phyloP scores from a whole-genome alignment of 345 rosid species.

The Cardamine resedifolia region DNA sequence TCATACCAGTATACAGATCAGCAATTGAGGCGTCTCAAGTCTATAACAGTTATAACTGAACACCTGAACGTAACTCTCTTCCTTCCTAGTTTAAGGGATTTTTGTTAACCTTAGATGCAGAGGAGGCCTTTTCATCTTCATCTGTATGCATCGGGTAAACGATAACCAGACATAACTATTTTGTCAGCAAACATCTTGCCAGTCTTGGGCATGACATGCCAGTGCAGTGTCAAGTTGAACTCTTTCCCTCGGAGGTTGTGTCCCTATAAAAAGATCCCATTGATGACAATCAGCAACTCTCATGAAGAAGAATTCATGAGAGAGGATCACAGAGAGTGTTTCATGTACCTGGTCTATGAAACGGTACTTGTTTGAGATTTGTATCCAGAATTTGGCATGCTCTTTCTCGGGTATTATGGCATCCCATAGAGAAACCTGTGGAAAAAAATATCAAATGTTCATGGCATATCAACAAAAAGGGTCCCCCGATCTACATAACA shows the following conservation, averaged over 20 bases:
- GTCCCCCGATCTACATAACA: neutral
- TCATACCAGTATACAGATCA: conserved; percentile 7
- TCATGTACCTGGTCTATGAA: conserved; percentile 77
- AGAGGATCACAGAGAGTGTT: neutral
- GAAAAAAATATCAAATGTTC: conserved; percentile 1
- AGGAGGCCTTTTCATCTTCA: conserved; percentile 31
- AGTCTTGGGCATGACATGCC: conserved; percentile 99
- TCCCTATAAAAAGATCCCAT: conserved; percentile 52
- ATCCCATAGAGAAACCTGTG: conserved; percentile 92
- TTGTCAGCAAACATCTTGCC: conserved; percentile 94
- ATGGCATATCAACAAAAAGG: neutral
- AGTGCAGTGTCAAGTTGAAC: conserved; percentile 87
- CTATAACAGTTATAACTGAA: no score
- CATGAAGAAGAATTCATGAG: neutral
- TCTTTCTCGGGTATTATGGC: conserved; percentile 80
- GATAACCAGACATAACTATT: conserved; percentile 75
- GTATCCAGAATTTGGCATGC: conserved; percentile 79
- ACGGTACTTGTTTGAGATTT: conserved; percentile 83
- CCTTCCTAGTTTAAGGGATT: neutral
- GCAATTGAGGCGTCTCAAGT: neutral
- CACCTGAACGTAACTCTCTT: conserved; percentile 11
- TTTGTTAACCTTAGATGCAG: conserved; percentile 15
- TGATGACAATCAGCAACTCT: conserved; percentile 11
- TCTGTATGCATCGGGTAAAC: conserved; percentile 73
- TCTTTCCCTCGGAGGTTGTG: conserved; percentile 77